Base-by-base conservation (phyloP, 805 yeast species). In the Ogataea minuta region DNA sequence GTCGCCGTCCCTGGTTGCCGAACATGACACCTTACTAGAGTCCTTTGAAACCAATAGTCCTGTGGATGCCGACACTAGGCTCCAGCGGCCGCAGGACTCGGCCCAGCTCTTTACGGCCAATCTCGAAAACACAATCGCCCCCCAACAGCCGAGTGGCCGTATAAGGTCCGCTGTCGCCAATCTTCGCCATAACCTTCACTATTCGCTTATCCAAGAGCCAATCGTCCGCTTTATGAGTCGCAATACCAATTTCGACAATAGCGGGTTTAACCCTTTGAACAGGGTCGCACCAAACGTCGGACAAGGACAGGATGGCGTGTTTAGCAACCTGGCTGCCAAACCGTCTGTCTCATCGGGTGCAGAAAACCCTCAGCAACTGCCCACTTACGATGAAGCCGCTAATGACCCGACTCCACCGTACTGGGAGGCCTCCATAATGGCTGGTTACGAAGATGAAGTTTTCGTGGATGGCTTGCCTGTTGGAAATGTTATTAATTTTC, bases 381-480 rank as follows among this genome's bases (percentile, higher is more conserved):
- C 98, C 3, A 72, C 95, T 0, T 93, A 93, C 63, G 96, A 87
- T 41, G 98, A 90, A 57, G 98, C 96, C 0, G 87, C 96, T 0
- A 84, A 88, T 3, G 99, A 93, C 59, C 77, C 93, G 11, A 79
- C 95, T 0, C 99, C 99, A 0, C 95, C 96, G 27, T 93, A 93
- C 63, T 93, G 97, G 95, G 99, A 93, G 62, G 78, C 90, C 6
- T 77, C 93, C 0, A 79, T 87, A 28, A 72, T 89, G 57, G 85
- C 95, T 4, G 88, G 82, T 7, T 81, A 77, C 52, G 81, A 77
- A 40, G 97, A 93, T 57, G 98, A 91, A 60, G 81, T 93, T 13
- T 87, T 87, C 62, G 88, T 93, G 23, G 96, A 91, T 50, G 98
- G 97, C 0, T 68, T 93, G 49, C 98, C 99, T 0, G 98, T 91